phyloP scores from a whole-genome alignment of 192 early-diverging fungal genomes.

The Linnemannia hyalina region DNA sequence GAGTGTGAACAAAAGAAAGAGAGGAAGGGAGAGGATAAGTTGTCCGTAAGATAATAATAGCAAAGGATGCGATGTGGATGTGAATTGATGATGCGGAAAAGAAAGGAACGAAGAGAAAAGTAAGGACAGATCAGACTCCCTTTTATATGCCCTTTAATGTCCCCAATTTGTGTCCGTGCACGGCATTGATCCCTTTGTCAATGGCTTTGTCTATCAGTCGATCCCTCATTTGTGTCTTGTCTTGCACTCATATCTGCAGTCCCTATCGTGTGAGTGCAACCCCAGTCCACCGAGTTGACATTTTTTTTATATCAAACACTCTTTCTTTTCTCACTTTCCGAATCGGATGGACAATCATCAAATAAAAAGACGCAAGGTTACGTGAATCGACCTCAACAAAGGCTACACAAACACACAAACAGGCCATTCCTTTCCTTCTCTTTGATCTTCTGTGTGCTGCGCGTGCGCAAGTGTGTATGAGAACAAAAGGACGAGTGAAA shows the following conservation, averaged over 20 bases:
- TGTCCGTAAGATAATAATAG: not conserved
- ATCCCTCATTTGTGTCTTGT: not conserved
- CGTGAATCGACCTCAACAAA: not conserved
- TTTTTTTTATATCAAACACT: not conserved
- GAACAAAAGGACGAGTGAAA: no score
- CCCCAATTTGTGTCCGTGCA: not conserved
- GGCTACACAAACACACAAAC: constrained; percentile 1
- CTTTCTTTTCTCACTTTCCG: constrained; percentile 5
- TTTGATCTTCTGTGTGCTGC: not conserved
- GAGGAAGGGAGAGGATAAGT: no score
- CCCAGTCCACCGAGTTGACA: not conserved
- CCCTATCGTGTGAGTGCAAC: not conserved
- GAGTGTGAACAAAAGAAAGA: not conserved
- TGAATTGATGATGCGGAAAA: not conserved
- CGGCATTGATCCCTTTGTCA: not conserved
- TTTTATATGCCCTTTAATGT: not conserved
- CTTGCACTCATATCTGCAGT: not conserved
- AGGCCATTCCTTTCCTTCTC: not conserved
- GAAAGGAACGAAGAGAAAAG: not conserved
- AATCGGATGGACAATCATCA: constrained; percentile 19
- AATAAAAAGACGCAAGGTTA: not conserved
- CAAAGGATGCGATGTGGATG: not conserved
- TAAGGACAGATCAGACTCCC: not conserved
- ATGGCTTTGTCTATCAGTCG: not conserved
- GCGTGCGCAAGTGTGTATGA: not conserved